Base-by-base conservation (phyloP, 495 filamentous ascomycete species). In the Terfezia boudieri region DNA sequence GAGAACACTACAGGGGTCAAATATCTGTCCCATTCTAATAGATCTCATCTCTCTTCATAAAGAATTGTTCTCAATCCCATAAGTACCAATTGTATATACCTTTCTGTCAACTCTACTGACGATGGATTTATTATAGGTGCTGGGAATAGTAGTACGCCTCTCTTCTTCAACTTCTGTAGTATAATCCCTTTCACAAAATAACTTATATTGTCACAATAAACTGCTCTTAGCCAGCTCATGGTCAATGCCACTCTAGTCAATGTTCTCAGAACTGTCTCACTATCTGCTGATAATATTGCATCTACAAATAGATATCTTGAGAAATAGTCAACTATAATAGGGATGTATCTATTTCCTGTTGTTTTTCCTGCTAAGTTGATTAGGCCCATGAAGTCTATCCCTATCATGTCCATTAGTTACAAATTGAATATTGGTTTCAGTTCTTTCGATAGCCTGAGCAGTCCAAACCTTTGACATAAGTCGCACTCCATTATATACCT, bases 311-410 rank as follows among this genome's bases (percentile, higher is more conserved):
- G 36, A 17, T 41, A 58, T 2, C 53, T 11, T 0, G 54, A 56
- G 8, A 59, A 59, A 35, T 59, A 59, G 20, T 56, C 57, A 0
- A 56, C 26, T 3, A 20, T 48, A 2, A 59, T 52, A 1, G 53
- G 1, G 6, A 59, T 56, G 17, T 59, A 56, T 36, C 26, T 23
- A 4, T 37, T 32, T 0, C 50, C 32, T 9, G 36, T 9, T 0
- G 1, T 7, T 10, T 12, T 20, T 0, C 23, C 20, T 20, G 17
- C 9, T 50, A 20, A 9, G 9, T 9, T 22, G 0, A 53, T 37
- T 2, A 22, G 49, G 0, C 37, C 53, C 0, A 58, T 37, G 43
- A 58, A 58, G 36, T 56, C 35, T 12, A 59, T 52, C 11, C 50
- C 57, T 20, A 32, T n/a, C n/a, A 56, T 6, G 9, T 59, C 57